Percentiles rank a stretch among this genome's conserved stretches.
Evolutionary conservation across 495 filamentous ascomycete species (phyloP).

Genomic region (Podospora bellae-mahoneyi): DNA sequence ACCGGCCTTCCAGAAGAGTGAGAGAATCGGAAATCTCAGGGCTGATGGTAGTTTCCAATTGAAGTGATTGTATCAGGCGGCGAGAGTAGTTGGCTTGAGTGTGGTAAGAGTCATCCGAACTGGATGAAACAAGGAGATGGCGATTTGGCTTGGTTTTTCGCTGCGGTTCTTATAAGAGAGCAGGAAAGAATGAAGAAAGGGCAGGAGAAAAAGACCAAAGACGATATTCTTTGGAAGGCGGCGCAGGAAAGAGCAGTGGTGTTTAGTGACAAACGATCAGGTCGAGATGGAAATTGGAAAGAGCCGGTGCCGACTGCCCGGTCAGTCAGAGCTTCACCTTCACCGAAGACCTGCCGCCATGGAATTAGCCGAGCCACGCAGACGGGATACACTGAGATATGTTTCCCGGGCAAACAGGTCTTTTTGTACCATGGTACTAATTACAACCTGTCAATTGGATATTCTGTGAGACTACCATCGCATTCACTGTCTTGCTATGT

Average conservation of each 20-base stretch:
- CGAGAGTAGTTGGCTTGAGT: constrained; percentile 16
- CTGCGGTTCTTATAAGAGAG: background rate
- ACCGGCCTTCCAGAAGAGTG: background rate
- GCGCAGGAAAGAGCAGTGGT: background rate
- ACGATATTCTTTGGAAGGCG: background rate
- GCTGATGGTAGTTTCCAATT: background rate
- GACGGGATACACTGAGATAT: background rate
- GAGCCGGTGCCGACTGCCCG: background rate
- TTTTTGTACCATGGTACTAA: background rate
- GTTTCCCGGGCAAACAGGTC: background rate
- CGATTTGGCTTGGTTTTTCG: background rate
- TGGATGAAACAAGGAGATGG: background rate
- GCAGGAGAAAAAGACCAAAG: background rate
- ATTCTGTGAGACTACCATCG: background rate
- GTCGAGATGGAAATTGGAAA: background rate
- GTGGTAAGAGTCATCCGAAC: constrained; percentile 14
- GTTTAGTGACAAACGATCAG: background rate
- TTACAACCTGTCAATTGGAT: background rate
- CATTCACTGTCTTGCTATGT: background rate
- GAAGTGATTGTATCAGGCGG: constrained; percentile 12
- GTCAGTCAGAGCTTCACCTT: background rate
- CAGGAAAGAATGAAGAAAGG: background rate
- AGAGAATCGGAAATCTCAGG: background rate
- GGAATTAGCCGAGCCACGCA: background rate
- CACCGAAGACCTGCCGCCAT: background rate